A percentile compares a stretch with the other conserved stretches of the same genome.
Conservation (phyloP, 75 land plant species). For the Pinus tabuliformis region DNA sequence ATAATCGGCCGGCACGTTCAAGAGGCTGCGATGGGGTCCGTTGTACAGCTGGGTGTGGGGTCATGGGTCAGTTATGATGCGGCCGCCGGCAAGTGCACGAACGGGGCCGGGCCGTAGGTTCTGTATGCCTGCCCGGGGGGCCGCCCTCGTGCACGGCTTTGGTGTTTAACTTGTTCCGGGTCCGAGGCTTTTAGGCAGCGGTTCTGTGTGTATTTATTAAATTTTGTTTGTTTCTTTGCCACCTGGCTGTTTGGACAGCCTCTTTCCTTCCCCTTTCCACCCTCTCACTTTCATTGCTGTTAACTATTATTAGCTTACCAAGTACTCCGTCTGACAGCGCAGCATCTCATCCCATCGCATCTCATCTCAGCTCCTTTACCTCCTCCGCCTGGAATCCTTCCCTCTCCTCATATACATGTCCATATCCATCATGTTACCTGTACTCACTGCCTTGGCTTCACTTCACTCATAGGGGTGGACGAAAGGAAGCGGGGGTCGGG, state of each 20-base stretch:
- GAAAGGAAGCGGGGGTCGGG: too few species aligned
- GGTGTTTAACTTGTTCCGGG: neutral
- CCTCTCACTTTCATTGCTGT: conserved; percentile 11
- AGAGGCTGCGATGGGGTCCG: conserved; percentile 28
- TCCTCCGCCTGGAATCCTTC: neutral
- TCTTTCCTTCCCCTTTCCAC: conserved; percentile 1
- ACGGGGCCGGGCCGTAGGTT: neutral
- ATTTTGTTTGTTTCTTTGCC: neutral
- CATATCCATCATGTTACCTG: neutral
- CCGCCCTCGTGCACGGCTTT: neutral
- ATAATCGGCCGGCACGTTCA: conserved; percentile 44
- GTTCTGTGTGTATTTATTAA: conserved; percentile 1
- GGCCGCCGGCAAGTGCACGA: conserved; percentile 3
- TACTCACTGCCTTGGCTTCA: neutral
- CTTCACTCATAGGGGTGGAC: too few species aligned
- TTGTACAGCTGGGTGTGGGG: conserved; percentile 30
- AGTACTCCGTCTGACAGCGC: conserved; percentile 16
- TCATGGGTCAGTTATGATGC: neutral
- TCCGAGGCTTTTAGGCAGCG: neutral
- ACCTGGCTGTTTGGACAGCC: conserved; percentile 3
- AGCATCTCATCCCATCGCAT: neutral
- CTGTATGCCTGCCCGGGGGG: neutral
- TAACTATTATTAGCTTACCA: conserved; percentile 13
- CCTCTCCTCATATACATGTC: conserved; percentile 2
- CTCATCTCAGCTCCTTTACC: neutral